These are phyloP conservation scores for Tieghemiomyces parasiticus DNA, from an alignment of 192 early-diverging fungal species.

Conservation along the genomic window DNA sequence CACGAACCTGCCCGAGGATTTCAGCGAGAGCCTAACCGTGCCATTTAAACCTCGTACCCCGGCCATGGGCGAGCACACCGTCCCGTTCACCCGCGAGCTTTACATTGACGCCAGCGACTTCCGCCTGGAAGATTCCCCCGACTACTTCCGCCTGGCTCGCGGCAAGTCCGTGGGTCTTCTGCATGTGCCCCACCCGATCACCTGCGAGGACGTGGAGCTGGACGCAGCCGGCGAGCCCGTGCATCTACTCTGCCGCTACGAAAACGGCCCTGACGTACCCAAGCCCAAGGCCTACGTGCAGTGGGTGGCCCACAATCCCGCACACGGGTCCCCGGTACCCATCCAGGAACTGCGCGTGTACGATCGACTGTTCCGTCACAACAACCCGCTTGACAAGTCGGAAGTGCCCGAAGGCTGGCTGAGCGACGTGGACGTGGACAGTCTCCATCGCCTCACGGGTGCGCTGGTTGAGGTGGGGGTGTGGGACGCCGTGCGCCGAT, in stretches of 20 bases:
- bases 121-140: conserved; percentile 79
- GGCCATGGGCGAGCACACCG: conserved; percentile 65
- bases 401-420: conserved; percentile 82
- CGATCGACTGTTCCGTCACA: conserved; percentile 76
- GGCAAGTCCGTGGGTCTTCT: conserved; percentile 92
- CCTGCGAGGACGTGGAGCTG: conserved; percentile 60
- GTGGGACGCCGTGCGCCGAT: conserved; percentile 41
- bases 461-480: conserved; percentile 79
- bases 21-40: conserved; percentile 63
- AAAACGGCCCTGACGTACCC: conserved; percentile 41
- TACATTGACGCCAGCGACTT: conserved; percentile 96
- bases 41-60: conserved; percentile 74
- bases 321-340: conserved; percentile 66
- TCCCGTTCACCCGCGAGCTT: conserved; percentile 84
- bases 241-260: conserved; percentile 70
- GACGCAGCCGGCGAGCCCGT: conserved; percentile 65
- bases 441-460: conserved; percentile 46
- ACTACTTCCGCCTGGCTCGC: conserved; percentile 88
- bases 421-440: conserved; percentile 71
- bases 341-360: conserved; percentile 76
- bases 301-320: conserved; percentile 84
- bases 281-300: conserved; percentile 99
- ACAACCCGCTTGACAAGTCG: conserved; percentile 66
- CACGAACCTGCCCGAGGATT: conserved; percentile 74
- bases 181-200: conserved; percentile 75